A percentile compares a stretch with the other conserved stretches of the same genome.
Conservation (phyloP, 1,139 yeast genomes). For the Blastobotrys arbuscula region DNA sequence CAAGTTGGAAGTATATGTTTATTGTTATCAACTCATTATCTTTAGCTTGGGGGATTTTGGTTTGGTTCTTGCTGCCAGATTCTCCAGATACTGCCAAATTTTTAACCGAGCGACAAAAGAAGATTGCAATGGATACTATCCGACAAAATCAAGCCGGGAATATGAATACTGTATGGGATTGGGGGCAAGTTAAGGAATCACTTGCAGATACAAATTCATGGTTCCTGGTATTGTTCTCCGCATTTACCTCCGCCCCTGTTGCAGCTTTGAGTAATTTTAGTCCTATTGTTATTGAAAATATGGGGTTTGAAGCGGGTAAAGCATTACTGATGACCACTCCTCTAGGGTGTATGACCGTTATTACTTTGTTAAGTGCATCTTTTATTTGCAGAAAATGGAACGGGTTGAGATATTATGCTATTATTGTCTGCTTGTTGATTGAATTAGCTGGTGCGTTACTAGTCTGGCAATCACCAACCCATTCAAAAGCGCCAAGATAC, state of each 20-base stretch:
- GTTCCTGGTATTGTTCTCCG: conserved; percentile 29
- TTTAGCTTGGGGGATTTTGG: conserved; percentile 38
- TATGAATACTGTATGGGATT: conserved; percentile 45
- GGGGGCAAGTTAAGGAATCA: conserved; percentile 38
- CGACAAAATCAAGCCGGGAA: conserved; percentile 15
- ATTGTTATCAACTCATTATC: conserved; percentile 12
- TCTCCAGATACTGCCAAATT: conserved; percentile 48
- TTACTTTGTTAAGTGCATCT: conserved; percentile 6
- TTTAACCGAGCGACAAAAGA: conserved; percentile 32
- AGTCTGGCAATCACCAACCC: conserved; percentile 14
- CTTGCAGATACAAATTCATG: conserved; percentile 27
- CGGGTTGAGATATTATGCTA: conserved; percentile 11
- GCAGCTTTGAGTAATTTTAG: conserved; percentile 22
- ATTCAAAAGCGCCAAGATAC: conserved; percentile 12
- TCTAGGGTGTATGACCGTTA: conserved; percentile 28
- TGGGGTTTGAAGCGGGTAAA: conserved; percentile 37
- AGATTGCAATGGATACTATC: conserved; percentile 13
- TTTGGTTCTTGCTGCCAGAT: conserved; percentile 50
- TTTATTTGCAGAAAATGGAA: conserved; percentile 10
- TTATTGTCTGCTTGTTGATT: conserved; percentile 7
- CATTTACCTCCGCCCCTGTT: conserved; percentile 19
- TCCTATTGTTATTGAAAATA: conserved; percentile 20
- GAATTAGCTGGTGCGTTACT: conserved; percentile 15
- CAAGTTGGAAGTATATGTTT: conserved; percentile 17
- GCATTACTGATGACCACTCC: conserved; percentile 38